Conservation (phyloP, 331 rosid species). For the Acacia concinna region DNA sequence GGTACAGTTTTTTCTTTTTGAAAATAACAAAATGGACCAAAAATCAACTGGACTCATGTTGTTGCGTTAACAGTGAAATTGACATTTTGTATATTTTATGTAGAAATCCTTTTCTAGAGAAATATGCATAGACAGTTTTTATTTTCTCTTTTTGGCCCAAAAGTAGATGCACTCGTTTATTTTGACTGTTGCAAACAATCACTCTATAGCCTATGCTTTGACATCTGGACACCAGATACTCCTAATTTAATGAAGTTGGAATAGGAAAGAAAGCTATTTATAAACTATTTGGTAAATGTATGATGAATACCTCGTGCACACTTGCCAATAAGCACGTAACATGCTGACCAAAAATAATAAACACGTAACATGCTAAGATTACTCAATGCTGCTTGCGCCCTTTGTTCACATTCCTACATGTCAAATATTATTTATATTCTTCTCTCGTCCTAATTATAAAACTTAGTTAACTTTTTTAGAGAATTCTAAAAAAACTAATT, state of each 20-base stretch:
- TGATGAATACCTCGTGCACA: neutral
- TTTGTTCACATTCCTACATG: neutral
- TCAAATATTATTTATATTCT: neutral
- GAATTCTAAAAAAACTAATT: too few species aligned
- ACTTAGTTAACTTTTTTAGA: too few species aligned
- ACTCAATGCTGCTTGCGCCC: neutral
- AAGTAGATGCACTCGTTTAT: neutral
- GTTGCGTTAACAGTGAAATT: neutral
- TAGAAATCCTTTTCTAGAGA: neutral
- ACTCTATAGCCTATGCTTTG: neutral
- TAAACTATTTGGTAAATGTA: neutral
- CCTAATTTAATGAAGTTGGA: neutral
- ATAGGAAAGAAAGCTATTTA: neutral
- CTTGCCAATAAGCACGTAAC: neutral
- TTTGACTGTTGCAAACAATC: neutral
- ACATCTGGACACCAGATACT: neutral
- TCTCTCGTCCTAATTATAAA: too few species aligned
- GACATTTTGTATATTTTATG: slow-evolving; percentile 18
- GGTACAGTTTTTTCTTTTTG: slow-evolving; percentile 44
- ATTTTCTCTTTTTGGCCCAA: neutral
- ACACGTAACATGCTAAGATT: neutral
- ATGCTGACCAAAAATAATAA: too few species aligned
- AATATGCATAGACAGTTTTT: neutral
- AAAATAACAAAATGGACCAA: neutral
- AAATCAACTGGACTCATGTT: slow-evolving; percentile 3